These are phyloP conservation scores for Betula pendula DNA, from an alignment of 306 rosid genomes.

Conservation along the genomic window DNA sequence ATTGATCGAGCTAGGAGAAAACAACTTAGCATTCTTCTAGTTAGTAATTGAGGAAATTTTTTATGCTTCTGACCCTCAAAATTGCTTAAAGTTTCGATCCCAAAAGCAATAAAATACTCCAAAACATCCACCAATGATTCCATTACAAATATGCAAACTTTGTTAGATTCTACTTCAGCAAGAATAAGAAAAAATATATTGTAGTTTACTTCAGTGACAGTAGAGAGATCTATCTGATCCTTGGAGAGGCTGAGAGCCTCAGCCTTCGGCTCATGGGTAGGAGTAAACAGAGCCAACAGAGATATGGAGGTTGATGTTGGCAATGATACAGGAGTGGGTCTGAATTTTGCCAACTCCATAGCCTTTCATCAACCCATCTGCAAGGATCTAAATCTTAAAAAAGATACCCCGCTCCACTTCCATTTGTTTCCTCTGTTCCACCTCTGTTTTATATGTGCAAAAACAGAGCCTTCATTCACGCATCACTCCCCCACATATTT, in stretches of 20 bases:
- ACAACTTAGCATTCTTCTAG: background rate
- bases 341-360: no score
- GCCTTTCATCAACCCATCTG: no score
- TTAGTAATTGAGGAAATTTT: background rate
- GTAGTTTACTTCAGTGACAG: conserved; percentile 59
- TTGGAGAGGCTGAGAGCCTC: conserved; percentile 64
- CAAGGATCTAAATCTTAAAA: no score
- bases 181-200: background rate
- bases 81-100: background rate
- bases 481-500: no score
- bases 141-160: background rate
- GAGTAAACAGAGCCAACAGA: conserved; percentile 66
- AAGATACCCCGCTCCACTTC: no score
- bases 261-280: conserved; percentile 61
- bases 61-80: background rate
- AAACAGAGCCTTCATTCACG: no score
- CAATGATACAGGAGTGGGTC: conserved; percentile 50
- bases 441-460: no score
- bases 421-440: no score
- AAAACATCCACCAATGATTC: background rate
- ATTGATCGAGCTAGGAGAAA: no score
- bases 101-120: background rate
- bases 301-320: conserved; percentile 72
- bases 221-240: conserved; percentile 81
- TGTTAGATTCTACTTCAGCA: background rate